Percentiles rank a stretch among this genome's conserved stretches.
Conservation (phyloP, 2,329 filamentous ascomycete genomes). For the Sclerotinia trifoliorum region DNA sequence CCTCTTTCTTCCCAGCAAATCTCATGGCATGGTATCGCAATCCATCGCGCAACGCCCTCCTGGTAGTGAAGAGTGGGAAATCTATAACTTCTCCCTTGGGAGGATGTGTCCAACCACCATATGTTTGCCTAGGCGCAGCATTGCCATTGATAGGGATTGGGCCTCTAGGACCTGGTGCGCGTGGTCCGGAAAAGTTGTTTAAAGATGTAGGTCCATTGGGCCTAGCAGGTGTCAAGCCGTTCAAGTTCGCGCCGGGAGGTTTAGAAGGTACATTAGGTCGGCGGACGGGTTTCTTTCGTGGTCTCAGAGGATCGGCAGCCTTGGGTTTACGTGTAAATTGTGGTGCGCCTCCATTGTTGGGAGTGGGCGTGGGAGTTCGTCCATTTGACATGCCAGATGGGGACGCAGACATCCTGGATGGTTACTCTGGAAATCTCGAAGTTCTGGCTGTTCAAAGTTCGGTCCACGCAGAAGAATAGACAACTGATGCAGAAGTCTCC, state of each 20-base stretch:
- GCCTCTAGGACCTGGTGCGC: slow-evolving; percentile 24
- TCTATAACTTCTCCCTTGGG: slow-evolving; percentile 49
- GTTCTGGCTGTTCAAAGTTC: background rate
- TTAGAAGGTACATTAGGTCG: slow-evolving; percentile 40
- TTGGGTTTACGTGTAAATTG: slow-evolving; percentile 50
- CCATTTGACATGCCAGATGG: slow-evolving; percentile 48
- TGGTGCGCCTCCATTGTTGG: slow-evolving; percentile 49
- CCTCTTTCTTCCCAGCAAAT: slow-evolving; percentile 59
- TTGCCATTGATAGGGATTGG: slow-evolving; percentile 32
- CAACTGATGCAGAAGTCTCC: background rate
- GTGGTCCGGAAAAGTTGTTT: slow-evolving; percentile 23
- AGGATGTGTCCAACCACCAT: slow-evolving; percentile 59
- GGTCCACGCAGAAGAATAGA: background rate
- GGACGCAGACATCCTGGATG: slow-evolving; percentile 44
- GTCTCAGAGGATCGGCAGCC: slow-evolving; percentile 61
- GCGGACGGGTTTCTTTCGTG: slow-evolving; percentile 53
- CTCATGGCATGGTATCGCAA: slow-evolving; percentile 86
- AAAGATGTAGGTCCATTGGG: slow-evolving; percentile 11
- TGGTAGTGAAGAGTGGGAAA: slow-evolving; percentile 77
- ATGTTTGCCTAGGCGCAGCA: slow-evolving; percentile 38
- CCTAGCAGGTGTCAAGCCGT: slow-evolving; percentile 24
- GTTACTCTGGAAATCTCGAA: background rate
- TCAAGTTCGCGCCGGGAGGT: slow-evolving; percentile 27
- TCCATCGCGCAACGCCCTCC: slow-evolving; percentile 73
- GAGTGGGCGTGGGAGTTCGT: slow-evolving; percentile 48